Percentiles rank a stretch among this genome's conserved stretches.
Evolutionary conservation across 2,329 filamentous ascomycete species (phyloP).

Genomic region (Pyrenophora seminiperda): DNA sequence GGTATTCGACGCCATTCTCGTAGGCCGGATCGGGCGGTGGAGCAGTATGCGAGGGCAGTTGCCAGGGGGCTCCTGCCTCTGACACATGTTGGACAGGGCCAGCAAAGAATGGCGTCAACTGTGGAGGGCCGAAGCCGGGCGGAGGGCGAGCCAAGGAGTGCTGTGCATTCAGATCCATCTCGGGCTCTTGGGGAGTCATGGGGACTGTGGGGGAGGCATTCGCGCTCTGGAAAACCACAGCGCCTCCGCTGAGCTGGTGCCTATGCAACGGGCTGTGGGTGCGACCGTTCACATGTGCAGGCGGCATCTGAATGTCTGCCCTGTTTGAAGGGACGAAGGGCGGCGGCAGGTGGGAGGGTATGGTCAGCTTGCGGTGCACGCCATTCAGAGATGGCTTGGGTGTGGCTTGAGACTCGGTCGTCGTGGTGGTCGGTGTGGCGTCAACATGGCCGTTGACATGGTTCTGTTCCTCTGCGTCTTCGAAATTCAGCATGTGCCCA

Average conservation of each 20-base stretch:
- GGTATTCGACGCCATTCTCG: constrained; percentile 32
- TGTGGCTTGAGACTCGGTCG: constrained; percentile 17
- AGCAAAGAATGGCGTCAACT: constrained; percentile 39
- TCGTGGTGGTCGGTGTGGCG: constrained; percentile 5
- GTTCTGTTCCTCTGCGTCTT: constrained; percentile 3
- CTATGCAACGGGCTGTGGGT: constrained; percentile 25
- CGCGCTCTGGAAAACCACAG: constrained; percentile 49
- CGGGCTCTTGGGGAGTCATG: constrained; percentile 40
- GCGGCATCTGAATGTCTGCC: constrained; percentile 28
- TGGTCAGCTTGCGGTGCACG: constrained; percentile 26
- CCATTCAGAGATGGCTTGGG: constrained; percentile 28
- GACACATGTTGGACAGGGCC: constrained; percentile 45
- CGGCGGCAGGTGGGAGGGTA: constrained; percentile 42
- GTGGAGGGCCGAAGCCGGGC: constrained; percentile 39
- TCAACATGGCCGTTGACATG: constrained; percentile 10
- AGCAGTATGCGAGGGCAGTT: constrained; percentile 38
- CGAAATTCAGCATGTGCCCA: constrained; percentile 1
- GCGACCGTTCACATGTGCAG: constrained; percentile 23
- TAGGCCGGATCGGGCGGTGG: constrained; percentile 34
- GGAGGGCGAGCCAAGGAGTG: constrained; percentile 36
- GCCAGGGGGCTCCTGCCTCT: constrained; percentile 38
- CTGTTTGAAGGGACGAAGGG: constrained; percentile 44
- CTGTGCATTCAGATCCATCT: constrained; percentile 23
- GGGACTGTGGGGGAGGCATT: constrained; percentile 47
- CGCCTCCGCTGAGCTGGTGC: constrained; percentile 35